A percentile compares a stretch with the other conserved stretches of the same genome.
These are phyloP conservation scores for Sclerotiophoma versabilis DNA, from an alignment of 2,329 filamentous ascomycete species.

Conservation along the genomic window DNA sequence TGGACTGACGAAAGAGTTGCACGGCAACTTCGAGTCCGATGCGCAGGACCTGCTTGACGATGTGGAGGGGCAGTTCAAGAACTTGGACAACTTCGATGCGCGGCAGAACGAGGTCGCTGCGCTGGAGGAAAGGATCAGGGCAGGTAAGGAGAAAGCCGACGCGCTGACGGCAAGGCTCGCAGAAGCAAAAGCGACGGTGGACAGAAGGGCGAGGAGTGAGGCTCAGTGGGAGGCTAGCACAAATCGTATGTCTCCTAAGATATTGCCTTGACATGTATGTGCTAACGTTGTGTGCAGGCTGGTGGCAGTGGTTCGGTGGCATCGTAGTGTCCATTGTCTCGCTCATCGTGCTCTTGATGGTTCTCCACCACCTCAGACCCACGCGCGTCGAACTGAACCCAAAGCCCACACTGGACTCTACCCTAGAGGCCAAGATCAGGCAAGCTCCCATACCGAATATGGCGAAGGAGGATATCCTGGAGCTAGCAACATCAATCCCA, in stretches of 20 bases:
- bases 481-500: conserved; percentile 14
- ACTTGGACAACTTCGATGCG: conserved; percentile 67
- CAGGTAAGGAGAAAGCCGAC: conserved; percentile 66
- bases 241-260: conserved; percentile 43
- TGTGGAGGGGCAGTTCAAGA: conserved; percentile 65
- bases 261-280: neutral
- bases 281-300: conserved; percentile 44
- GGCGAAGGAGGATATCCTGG: conserved; percentile 44
- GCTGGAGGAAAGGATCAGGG: conserved; percentile 67
- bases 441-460: conserved; percentile 42
- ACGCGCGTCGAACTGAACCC: conserved; percentile 14
- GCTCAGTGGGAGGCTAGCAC: conserved; percentile 71
- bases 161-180: conserved; percentile 69
- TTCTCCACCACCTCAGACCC: conserved; percentile 44
- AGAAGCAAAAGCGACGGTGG: conserved; percentile 67
- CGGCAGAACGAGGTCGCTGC: conserved; percentile 70
- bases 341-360: conserved; percentile 57
- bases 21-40: conserved; percentile 66
- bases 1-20: conserved; percentile 64
- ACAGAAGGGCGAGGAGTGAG: conserved; percentile 72
- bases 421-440: conserved; percentile 28
- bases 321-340: conserved; percentile 56
- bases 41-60: conserved; percentile 67
- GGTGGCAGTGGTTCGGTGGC: conserved; percentile 70
- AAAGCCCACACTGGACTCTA: conserved; percentile 23